Evolutionary conservation across 1,284 basidiomycete species (phyloP), one percentile per base, ranked within the genome.

Genomic region (Papiliotrema flavescens): DNA sequence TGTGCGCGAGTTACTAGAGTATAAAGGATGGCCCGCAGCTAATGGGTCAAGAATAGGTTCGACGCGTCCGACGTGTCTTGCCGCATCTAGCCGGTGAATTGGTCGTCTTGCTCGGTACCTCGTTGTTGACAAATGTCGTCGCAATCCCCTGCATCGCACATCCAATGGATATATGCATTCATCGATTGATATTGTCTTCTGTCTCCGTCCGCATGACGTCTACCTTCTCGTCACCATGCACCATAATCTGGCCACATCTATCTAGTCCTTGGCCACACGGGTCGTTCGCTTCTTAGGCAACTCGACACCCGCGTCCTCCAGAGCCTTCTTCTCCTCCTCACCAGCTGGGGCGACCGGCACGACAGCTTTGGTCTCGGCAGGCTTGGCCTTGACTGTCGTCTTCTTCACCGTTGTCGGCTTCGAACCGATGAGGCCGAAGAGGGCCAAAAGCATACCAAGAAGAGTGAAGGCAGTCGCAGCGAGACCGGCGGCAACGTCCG

Each of bases 401-500:
- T 69, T 71, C 67, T 73, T 73, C 64, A 73, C 63, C 43, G 67
- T 69, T 37, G 69, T 68, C 20, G 74, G 65, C 64, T 71, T 59
- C 53, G 59, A 69, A 63, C 89, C 86, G 72, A 90, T 82, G 68
- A 93, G 78, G 54, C 90, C 86, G 58, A 90, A 82, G 66, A 92
- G 78, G 50, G 84, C 83, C 61, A 85, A 87, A 63, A 96, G 76
- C 83, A 94, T 85, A 56, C 87, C 88, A 70, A 96, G 82, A 65
- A 94, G 72, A 43, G 87, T 89, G 66, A 93, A 80, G 51, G 89
- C 66, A 48, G 82, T 83, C 57, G 85, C 85, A 58, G 80, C 81
- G 59, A 95, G 80, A 60, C 84, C 87, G 51, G 82, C 87, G 65
- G 86, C 90, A 54, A 89, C 89, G 76, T 91, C 87, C 51, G 92